phyloP scores from a whole-genome alignment of 139 green algal species.

The Micractinium conductrix region DNA sequence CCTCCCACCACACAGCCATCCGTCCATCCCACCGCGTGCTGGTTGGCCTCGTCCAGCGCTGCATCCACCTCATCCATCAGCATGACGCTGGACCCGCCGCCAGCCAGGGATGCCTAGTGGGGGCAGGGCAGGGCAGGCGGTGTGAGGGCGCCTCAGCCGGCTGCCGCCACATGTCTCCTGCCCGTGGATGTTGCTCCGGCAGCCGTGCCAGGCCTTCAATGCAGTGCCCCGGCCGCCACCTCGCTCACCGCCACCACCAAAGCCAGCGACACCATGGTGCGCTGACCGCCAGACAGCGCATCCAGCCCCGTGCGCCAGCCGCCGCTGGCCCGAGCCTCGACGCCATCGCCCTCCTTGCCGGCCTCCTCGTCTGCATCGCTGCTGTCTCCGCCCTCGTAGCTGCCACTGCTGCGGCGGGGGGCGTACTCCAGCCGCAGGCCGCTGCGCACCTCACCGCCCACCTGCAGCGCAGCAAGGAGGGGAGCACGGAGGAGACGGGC shows the following conservation, averaged over 20 bases:
- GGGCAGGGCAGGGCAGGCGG: neutral
- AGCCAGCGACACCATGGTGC: conserved; percentile 65
- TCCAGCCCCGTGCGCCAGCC: conserved; percentile 18
- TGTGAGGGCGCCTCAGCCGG: no score
- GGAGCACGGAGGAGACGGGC: neutral
- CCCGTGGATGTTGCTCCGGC: no score
- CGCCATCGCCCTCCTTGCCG: neutral
- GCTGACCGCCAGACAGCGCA: conserved; percentile 67
- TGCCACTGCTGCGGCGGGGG: neutral
- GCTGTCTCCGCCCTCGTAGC: neutral
- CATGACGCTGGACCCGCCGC: conserved; percentile 28
- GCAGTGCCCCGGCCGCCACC: no score
- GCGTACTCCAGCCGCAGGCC: conserved; percentile 15
- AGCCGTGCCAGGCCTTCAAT: no score
- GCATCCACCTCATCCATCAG: conserved; percentile 69
- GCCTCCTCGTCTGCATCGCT: neutral
- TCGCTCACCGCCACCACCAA: conserved; percentile 54
- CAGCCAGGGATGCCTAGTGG: conserved; percentile 30
- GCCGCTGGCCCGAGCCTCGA: neutral
- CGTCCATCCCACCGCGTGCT: conserved; percentile 35
- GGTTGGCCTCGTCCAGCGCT: conserved; percentile 71
- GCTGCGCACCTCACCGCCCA: conserved; percentile 1
- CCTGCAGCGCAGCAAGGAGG: neutral
- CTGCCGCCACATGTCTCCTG: no score
- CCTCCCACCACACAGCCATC: no score